A percentile compares a stretch with the other conserved stretches of the same genome.
Evolutionary conservation across 2,329 filamentous ascomycete genomes (phyloP).

Genomic region (Alternaria burnsii): DNA sequence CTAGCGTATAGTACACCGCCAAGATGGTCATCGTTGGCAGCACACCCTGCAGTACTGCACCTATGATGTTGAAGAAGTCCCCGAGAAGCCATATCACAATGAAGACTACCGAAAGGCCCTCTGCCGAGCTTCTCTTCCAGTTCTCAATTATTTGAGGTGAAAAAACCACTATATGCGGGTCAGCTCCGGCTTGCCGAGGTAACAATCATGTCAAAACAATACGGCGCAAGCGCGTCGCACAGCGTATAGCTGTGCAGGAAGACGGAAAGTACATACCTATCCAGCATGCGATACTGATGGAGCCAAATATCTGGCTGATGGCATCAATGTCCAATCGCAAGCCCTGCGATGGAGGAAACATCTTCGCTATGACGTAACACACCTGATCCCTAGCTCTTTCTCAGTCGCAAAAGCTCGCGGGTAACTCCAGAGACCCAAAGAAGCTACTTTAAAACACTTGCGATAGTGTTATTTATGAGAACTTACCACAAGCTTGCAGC

Average conservation of each 20-base stretch:
- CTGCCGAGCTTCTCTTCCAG: slow-evolving; percentile 82
- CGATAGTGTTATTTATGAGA: background rate
- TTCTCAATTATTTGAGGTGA: slow-evolving; percentile 97
- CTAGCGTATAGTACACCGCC: slow-evolving; percentile 92
- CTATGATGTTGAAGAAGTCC: slow-evolving; percentile 96
- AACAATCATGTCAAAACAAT: background rate
- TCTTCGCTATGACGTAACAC: slow-evolving; percentile 48
- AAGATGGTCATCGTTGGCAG: slow-evolving; percentile 95
- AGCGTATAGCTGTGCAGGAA: background rate
- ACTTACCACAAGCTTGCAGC: background rate
- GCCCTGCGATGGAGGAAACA: slow-evolving; percentile 64
- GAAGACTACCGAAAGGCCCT: slow-evolving; percentile 90
- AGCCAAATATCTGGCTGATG: slow-evolving; percentile 91
- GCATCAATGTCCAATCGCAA: slow-evolving; percentile 84
- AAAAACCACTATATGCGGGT: slow-evolving; percentile 73
- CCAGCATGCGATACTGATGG: slow-evolving; percentile 97
- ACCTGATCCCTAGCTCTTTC: slow-evolving; percentile 12
- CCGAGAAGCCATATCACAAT: slow-evolving; percentile 91
- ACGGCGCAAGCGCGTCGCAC: background rate
- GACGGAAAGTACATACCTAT: slow-evolving; percentile 58
- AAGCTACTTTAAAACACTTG: background rate
- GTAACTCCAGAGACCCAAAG: background rate
- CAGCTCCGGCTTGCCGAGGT: slow-evolving; percentile 13
- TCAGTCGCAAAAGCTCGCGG: background rate
- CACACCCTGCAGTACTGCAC: slow-evolving; percentile 89